Evolutionary conservation across 345 rosid species (phyloP), one percentile per base, ranked within the genome.

Genomic region (Corymbia maculata): DNA sequence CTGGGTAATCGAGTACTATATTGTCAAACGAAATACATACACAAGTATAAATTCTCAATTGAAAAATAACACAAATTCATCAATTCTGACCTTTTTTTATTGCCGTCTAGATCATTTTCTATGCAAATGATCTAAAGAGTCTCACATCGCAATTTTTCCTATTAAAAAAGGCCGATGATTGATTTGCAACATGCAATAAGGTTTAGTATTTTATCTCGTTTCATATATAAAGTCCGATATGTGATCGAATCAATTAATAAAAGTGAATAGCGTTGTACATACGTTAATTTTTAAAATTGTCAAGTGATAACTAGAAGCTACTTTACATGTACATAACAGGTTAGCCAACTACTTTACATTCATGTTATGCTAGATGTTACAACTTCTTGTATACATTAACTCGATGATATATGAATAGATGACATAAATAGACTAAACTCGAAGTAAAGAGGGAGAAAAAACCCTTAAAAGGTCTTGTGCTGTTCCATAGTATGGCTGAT

Each of bases 41-140:
- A 36, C 26, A 9, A 9, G 0, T 1, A 36, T 19, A 36, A 42
- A 9, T 1, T 17, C 26, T 70, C 47, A 4, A 70, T 70, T 17
- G 26, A 36, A 17, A 70, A 6, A 36, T 36, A 36, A 36, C 3
- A 16, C 0, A 17, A 70, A 0, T 17, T 21, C 0, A 0, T 22
- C 1, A 22, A 36, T 36, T 36, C 4, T 36, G 3, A 36, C 42
- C 8, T 8, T 57, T 24, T 57, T 57, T 12, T 11, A 57, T 8
- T 9, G 17, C 4, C 6, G 5, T 4, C 1, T 4, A 4, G 12
- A 57, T 22, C n/a, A 4, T 22, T 24, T 24, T 24, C n/a, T 24
- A 9, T 57, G 24, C 13, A 9, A 57, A 57, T 57, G 26, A 22
- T 5, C n/a, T 4, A 9, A 9, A 22, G 11, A 3, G 13, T 9